phyloP scores from a whole-genome alignment of 2,329 filamentous ascomycete genomes.

The Exophiala sp. region DNA sequence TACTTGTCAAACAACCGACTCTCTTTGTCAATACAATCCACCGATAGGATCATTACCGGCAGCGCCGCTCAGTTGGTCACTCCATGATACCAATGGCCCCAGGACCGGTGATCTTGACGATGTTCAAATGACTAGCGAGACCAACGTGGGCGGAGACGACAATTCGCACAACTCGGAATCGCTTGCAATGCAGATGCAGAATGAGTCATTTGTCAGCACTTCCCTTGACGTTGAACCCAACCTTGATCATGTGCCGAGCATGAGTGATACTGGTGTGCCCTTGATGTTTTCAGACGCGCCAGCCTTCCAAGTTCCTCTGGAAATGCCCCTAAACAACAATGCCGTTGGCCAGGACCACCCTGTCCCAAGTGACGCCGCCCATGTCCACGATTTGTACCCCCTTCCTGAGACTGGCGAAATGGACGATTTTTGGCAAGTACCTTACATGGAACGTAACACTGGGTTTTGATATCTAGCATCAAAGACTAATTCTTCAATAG shows the following conservation, averaged over 20 bases:
- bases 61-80: neutral
- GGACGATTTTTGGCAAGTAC: constrained; percentile 14
- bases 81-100: neutral
- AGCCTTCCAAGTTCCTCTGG: too few species aligned
- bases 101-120: neutral
- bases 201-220: neutral
- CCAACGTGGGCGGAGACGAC: neutral
- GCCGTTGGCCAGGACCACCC: neutral
- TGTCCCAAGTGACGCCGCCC: neutral
- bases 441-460: constrained; percentile 1
- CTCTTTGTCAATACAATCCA: constrained; percentile 3
- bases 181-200: neutral
- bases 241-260: neutral
- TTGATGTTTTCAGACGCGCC: neutral
- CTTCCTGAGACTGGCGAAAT: constrained; percentile 2
- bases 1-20: constrained; percentile 3
- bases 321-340: neutral
- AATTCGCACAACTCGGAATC: neutral
- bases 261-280: neutral
- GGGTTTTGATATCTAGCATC: neutral
- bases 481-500: neutral
- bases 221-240: neutral
- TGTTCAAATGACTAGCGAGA: neutral
- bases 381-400: constrained; percentile 3
- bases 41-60: neutral